Base-by-base conservation (phyloP, 2,329 filamentous ascomycete genomes). In the Epichloe gansuensis region DNA sequence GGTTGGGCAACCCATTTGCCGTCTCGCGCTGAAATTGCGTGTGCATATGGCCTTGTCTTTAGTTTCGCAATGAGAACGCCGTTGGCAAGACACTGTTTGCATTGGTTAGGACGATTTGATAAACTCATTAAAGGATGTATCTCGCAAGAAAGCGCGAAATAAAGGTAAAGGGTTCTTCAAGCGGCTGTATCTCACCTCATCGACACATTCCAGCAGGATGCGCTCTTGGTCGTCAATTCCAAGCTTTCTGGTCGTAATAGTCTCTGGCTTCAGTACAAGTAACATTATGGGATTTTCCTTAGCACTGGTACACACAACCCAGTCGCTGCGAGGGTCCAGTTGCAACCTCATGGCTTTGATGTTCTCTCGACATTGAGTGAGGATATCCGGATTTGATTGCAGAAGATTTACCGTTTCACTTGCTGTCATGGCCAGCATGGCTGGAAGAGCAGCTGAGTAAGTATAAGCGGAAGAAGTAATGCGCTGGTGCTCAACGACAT, bases 401-500 rank as follows among this genome's bases (percentile, higher is more conserved):
- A 98, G 75, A 59, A 97, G 73, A 52, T 83, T 82, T 53, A 97
- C 78, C 1, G 89, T 91, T 70, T 96, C 93, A 64, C 88, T 95
- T 1, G 91, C 89, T 0, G 90, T 96, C n/a, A 94, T 95, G 17
- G 93, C 89, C 50, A 95, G 75, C 74, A 98, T 85, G 21, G 93
- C 93, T 4, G 93, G 93, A 36, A 98, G 75, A 6, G 93, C 93
- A 3, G 93, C 93, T 31, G 91, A 97, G 72, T 89, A 98, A 3
- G 93, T 97, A 68, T 97, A 98, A 0, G 91, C 85, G 1, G 87
- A 82, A 4, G 91, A 88, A 8, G 87, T 89, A 62, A 98, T 90
- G 58, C 93, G 89, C 71, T 98, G 93, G 64, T 98, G 93, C 66
- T 94, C 88, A 17, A 97, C 87, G 17, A 97, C 90, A 64, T 96